Base-by-base conservation (phyloP, 2,329 filamentous ascomycete genomes). In the Gliomastix tumulicola region DNA sequence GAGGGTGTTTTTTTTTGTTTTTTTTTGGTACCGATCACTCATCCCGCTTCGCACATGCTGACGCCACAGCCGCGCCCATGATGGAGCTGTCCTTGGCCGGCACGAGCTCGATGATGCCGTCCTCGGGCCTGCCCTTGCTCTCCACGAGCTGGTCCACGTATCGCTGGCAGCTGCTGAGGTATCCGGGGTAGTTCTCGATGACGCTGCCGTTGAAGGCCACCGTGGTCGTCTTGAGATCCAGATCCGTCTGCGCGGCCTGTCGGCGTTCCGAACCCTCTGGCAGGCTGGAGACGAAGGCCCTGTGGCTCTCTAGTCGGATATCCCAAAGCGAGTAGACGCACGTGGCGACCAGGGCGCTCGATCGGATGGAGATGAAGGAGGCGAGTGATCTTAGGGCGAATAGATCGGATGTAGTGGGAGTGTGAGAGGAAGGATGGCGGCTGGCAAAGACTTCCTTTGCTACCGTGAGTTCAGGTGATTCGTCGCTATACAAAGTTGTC, bases 151-250 rank as follows among this genome's bases (percentile, higher is more conserved):
- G 62, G 48, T 87, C 67, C 32, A 89, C 60, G 46, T 79, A 78
- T 6, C 53, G 53, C 54, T 89, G 84, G 49, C 79, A 81, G 30
- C 63, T 68, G 21, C 57, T 59, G 17, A 73, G 65, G 55, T 88
- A 90, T 7, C 66, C 64, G 0, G 85, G 84, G 51, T 89, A 90
- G 48, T 82, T 80, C 58, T 89, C 84, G 35, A 89, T 79, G 34
- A 90, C 83, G 20, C 80, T 84, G 31, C 85, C 85, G 51, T 87
- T 88, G 59, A 82, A 89, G 4, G 82, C 82, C n/a, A 90, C 76
- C 3, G 74, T 69, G 4, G 75, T 79, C 38, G 63, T 60, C 22
- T 54, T 51, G 7, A 71, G 52, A 30, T 63, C 56, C 3, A 62
- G 62, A 43, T 77, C 76, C 13, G 60, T 60, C 45, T 79, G 75